A percentile compares a stretch with the other conserved stretches of the same genome.
phyloP scores from a whole-genome alignment of 1,139 yeast genomes.

The Candida neerlandica region DNA sequence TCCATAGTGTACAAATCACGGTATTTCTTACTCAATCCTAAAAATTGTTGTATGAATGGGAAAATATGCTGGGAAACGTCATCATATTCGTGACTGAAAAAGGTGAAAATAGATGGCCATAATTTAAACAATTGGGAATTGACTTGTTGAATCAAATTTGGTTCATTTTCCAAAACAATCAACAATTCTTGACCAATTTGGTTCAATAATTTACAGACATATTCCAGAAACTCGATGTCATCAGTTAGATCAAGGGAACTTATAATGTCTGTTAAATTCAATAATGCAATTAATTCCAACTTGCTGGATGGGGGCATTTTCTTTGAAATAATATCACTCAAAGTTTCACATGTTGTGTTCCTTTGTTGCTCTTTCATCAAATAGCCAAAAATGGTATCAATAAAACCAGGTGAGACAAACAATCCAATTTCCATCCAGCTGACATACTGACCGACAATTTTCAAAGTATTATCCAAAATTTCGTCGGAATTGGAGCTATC shows the following conservation, averaged over 20 bases:
- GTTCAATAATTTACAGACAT: constrained; percentile 72
- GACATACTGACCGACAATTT: constrained; percentile 80
- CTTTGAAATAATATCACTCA: constrained; percentile 81
- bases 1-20: constrained; percentile 38
- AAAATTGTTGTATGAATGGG: constrained; percentile 74
- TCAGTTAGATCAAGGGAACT: constrained; percentile 34
- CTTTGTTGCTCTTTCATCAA: constrained; percentile 51
- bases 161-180: constrained; percentile 57
- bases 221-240: constrained; percentile 72
- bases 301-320: constrained; percentile 92
- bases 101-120: constrained; percentile 73
- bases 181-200: constrained; percentile 77
- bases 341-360: constrained; percentile 68
- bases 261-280: constrained; percentile 65
- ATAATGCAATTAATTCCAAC: constrained; percentile 68
- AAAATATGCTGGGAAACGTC: constrained; percentile 85
- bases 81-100: constrained; percentile 80
- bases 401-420: constrained; percentile 68
- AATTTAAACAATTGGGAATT: constrained; percentile 40
- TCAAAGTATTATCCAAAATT: constrained; percentile 60
- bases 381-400: constrained; percentile 64
- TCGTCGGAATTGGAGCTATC: constrained; percentile 36
- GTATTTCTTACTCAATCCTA: constrained; percentile 69
- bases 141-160: constrained; percentile 47
- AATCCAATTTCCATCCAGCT: constrained; percentile 93